These are phyloP conservation scores for Ophiosphaerella herpotricha DNA, from an alignment of 2,329 filamentous ascomycete genomes.

Conservation along the genomic window DNA sequence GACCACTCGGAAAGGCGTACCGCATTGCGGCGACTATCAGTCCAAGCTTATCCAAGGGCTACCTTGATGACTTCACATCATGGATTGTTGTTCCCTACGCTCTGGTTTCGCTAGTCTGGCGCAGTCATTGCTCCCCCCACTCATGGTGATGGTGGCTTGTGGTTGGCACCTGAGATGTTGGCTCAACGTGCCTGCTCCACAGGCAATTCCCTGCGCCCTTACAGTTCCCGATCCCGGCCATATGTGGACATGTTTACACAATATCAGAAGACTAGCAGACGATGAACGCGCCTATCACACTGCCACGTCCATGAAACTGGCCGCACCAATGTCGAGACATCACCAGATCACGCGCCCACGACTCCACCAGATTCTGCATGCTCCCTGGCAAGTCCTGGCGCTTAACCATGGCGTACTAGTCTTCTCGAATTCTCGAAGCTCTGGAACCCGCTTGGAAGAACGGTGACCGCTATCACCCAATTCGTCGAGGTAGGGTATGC, in stretches of 20 bases:
- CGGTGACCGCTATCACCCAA: constrained; percentile 24
- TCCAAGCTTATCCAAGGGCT: constrained; percentile 8
- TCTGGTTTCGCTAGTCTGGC: constrained; percentile 4
- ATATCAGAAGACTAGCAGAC: constrained; percentile 21
- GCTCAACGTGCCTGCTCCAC: constrained; percentile 10
- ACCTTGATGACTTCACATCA: constrained; percentile 13
- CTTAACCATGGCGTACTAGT: constrained; percentile 16
- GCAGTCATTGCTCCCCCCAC: constrained; percentile 3
- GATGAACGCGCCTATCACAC: constrained; percentile 20
- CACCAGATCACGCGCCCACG: constrained; percentile 30
- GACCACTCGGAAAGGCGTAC: constrained; percentile 23
- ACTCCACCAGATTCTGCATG: constrained; percentile 15
- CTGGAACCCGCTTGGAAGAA: constrained; percentile 38
- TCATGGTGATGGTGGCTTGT: constrained; percentile 8
- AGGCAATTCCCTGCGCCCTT: constrained; percentile 13
- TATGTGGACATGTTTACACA: constrained; percentile 17
- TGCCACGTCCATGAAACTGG: constrained; percentile 22
- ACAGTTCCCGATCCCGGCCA: constrained; percentile 26
- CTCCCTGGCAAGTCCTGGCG: constrained; percentile 3
- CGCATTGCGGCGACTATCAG: constrained; percentile 15
- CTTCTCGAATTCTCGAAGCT: constrained; percentile 22
- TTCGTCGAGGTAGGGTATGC: constrained; percentile 23
- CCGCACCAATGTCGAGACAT: constrained; percentile 16
- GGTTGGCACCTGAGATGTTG: constrained; percentile 13
- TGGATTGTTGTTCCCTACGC: neutral